Base-by-base conservation (phyloP, 306 rosid species). In the Cicer chorassanicum region DNA sequence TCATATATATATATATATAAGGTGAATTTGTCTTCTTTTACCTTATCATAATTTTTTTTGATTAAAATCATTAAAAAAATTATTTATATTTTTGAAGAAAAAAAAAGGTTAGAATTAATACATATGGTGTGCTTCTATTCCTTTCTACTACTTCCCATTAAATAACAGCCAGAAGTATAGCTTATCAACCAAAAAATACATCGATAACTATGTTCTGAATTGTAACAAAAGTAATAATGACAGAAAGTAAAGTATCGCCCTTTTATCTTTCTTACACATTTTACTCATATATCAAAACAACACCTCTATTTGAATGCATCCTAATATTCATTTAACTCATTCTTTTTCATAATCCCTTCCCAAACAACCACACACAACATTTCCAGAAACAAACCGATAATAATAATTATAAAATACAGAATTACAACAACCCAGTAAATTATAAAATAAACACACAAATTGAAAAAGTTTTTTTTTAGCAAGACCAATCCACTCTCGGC, bases 351-450 rank as follows among this genome's bases (percentile, higher is more conserved):
- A 56, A 62, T 44, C 38, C 66, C 80, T 12, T 39, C 50, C 9
- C 12, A 59, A 60, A 12, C 44, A 11, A 38, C 67, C 59, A 45
- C 50, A 40, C 48, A 39, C 42, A 19, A 9, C 24, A 21, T 29
- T 43, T 1, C 46, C 46, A 60, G 19, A 59, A 74, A 24, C n/a
- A 44, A 77, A 73, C 6, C 29, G 8, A 9, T 49, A 24, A 59
- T 49, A 24, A 49, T 64, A 29, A 49, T 39, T 40, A 24, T 39
- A 76, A 29, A 40, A 40, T 40, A 14, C 13, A 70, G 9, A 29
- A 68, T 68, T 60, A 73, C 69, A 60, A 71, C 29, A 74, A 54
- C 40, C 50, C 13, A 59, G 13, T 14, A 57, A 57, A 57, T 59
- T 59, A 29, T 6, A 5, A 9, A n/a, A 9, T 19, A 42, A 36